Evolutionary conservation across 2,329 filamentous ascomycete genomes (phyloP), one percentile per base, ranked within the genome.

Genomic region (Aspergillus bombycis): DNA sequence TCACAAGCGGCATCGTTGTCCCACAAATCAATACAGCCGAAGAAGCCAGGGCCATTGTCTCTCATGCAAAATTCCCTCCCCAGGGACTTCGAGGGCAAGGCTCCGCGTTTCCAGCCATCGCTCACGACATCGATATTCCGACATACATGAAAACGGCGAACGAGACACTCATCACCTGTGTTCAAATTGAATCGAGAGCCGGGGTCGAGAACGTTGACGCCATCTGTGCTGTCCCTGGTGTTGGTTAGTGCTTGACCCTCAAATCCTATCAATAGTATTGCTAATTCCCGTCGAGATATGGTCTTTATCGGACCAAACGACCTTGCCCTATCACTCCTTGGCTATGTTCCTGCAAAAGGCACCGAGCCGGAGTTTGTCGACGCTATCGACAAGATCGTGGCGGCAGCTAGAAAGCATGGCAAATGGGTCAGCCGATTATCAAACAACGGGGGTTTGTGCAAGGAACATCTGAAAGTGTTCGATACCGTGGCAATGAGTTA

Each of bases 351-450:
- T 12, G 50, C 50, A 11, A 53, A 36, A 53, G 50, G 28, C 2
- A 23, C 1, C 8, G 81, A 86, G 65, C 83, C 84, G 0, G 84
- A 88, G 62, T 81, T 91, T 63, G 78, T 85, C 36, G 79, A 80
- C 34, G 89, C 89, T 32, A 85, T 91, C 62, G 80, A 81, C 53
- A 85, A 82, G 63, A 82, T 89, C 54, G 79, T 88, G 16, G 79
- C 79, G 16, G 88, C 89, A 3, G 84, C 86, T 4, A 81, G 82
- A 59, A 83, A 82, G 65, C 84, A 88, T 9, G 88, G 88, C 23
- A 91, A 91, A 78, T 90, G 89, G 78, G 84, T 84, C 12, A 89
- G 86, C 1, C 77, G 81, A 2, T 77, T 85, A 75, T 78, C 80
- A 4, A 82, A 83, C 11, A n/a, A 53, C 11, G 50, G 50, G 30